A percentile compares a stretch with the other conserved stretches of the same genome.
phyloP scores from a whole-genome alignment of 768 basidiomycete species.

The Dacryopinax primogenitus region DNA sequence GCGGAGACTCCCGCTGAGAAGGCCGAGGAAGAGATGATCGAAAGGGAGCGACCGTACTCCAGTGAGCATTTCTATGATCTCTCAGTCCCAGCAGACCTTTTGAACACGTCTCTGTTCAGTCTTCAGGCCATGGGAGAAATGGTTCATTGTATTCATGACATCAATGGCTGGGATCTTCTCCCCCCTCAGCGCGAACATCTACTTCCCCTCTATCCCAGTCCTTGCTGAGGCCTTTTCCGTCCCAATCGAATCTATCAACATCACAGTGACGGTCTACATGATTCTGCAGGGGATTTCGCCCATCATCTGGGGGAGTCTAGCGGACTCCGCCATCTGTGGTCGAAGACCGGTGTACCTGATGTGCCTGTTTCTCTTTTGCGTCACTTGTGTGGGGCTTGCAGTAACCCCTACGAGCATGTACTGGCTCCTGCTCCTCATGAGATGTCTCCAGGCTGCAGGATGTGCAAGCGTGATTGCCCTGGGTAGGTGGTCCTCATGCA shows the following conservation, averaged over 20 bases:
- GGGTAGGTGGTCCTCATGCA: slow-evolving; percentile 31
- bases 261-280: slow-evolving; percentile 71
- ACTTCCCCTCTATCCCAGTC: slow-evolving; percentile 65
- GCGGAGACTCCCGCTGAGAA: neutral
- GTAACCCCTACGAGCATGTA: slow-evolving; percentile 48
- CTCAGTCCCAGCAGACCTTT: neutral
- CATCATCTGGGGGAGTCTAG: slow-evolving; percentile 52
- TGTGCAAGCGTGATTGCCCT: slow-evolving; percentile 69
- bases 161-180: slow-evolving; percentile 44
- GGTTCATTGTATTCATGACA: slow-evolving; percentile 49
- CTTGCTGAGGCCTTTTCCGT: slow-evolving; percentile 50
- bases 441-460: slow-evolving; percentile 66
- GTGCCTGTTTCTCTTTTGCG: slow-evolving; percentile 49
- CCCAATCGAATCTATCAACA: slow-evolving; percentile 57
- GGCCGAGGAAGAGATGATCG: neutral
- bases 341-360: slow-evolving; percentile 26
- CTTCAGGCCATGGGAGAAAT: slow-evolving; percentile 47
- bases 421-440: slow-evolving; percentile 68
- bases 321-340: slow-evolving; percentile 37
- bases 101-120: slow-evolving; percentile 27
- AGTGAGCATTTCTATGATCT: neutral
- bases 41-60: neutral
- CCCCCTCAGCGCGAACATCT: slow-evolving; percentile 63
- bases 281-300: slow-evolving; percentile 50
- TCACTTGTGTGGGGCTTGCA: slow-evolving; percentile 55